Evolutionary conservation across 805 yeast species (phyloP).

Genomic region (Candida odintsovae): DNA sequence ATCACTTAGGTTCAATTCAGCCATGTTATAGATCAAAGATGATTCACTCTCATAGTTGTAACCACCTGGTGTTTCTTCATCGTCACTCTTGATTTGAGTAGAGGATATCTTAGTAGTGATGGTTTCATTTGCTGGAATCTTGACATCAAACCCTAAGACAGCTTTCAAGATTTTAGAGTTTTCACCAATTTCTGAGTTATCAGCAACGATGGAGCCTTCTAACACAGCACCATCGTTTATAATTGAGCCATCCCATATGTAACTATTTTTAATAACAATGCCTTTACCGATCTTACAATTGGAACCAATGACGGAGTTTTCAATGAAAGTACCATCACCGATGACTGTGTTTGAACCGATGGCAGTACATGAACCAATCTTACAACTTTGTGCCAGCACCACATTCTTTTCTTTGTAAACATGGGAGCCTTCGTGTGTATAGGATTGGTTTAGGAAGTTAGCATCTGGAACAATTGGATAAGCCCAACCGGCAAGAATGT

Average conservation of each 20-base stretch:
- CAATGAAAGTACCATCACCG: conserved; percentile 66
- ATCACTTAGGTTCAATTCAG: conserved; percentile 47
- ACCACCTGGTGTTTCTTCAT: conserved; percentile 22
- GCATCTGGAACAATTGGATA: conserved; percentile 89
- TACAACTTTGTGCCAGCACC: conserved; percentile 90
- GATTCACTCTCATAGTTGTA: conserved; percentile 32
- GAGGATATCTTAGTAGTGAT: conserved; percentile 6
- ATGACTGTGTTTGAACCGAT: conserved; percentile 74
- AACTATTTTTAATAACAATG: conserved; percentile 65
- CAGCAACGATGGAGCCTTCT: conserved; percentile 66
- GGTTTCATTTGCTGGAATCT: conserved; percentile 37
- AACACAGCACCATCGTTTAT: conserved; percentile 62
- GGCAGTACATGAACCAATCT: conserved; percentile 71
- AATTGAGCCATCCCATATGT: conserved; percentile 78
- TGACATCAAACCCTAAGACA: conserved; percentile 72
- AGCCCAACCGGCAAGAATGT: conserved; percentile 84
- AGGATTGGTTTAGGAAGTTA: conserved; percentile 68
- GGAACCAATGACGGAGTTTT: conserved; percentile 77
- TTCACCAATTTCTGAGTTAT: conserved; percentile 47
- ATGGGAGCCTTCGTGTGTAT: conserved; percentile 76
- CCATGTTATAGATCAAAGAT: conserved; percentile 39
- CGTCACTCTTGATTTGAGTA: conserved; percentile 14
- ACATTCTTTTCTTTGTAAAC: conserved; percentile 85
- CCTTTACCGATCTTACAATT: conserved; percentile 79
- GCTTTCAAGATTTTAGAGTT: conserved; percentile 56